phyloP scores from a whole-genome alignment of 1,284 basidiomycete species.

The Tremellales sp. region DNA sequence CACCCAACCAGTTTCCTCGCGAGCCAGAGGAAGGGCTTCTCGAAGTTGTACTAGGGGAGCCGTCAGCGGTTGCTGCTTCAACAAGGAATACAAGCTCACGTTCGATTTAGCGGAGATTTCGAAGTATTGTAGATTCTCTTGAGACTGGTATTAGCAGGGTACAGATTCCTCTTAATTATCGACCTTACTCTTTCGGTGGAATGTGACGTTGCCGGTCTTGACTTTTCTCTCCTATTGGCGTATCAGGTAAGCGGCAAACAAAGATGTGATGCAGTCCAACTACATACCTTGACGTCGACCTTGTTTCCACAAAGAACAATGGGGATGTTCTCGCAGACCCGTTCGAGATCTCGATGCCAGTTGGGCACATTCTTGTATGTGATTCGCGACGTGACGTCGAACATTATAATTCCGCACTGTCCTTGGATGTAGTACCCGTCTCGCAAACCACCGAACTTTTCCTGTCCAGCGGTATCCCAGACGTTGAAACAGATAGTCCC shows the following conservation, averaged over 20 bases:
- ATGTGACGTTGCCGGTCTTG: slow-evolving; percentile 96
- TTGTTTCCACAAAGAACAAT: slow-evolving; percentile 99
- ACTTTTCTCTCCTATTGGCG: slow-evolving; percentile 90
- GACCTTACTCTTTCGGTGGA: slow-evolving; percentile 89
- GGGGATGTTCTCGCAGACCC: slow-evolving; percentile 99
- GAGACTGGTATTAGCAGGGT: slow-evolving; percentile 1
- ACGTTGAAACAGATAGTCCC: slow-evolving; percentile 99
- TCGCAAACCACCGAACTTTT: slow-evolving; percentile 98
- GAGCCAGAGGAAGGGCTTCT: slow-evolving; percentile 99
- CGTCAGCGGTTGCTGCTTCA: slow-evolving; percentile 1
- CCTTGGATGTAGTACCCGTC: slow-evolving; percentile 99
- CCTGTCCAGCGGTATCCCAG: slow-evolving; percentile 99
- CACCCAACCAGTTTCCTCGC: slow-evolving; percentile 96
- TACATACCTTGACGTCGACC: slow-evolving; percentile 92
- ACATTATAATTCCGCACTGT: slow-evolving; percentile 99
- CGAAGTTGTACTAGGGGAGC: slow-evolving; percentile 80
- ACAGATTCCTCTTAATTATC: background rate
- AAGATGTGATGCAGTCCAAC: slow-evolving; percentile 1
- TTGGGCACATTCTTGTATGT: slow-evolving; percentile 99
- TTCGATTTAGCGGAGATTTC: slow-evolving; percentile 99
- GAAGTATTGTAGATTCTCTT: slow-evolving; percentile 97
- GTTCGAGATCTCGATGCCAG: slow-evolving; percentile 99
- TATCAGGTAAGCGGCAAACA: slow-evolving; percentile 3
- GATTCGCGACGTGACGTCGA: slow-evolving; percentile 99
- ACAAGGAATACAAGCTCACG: slow-evolving; percentile 31